phyloP scores from a whole-genome alignment of 208 protist genomes.

The Phytomonas sp. region DNA sequence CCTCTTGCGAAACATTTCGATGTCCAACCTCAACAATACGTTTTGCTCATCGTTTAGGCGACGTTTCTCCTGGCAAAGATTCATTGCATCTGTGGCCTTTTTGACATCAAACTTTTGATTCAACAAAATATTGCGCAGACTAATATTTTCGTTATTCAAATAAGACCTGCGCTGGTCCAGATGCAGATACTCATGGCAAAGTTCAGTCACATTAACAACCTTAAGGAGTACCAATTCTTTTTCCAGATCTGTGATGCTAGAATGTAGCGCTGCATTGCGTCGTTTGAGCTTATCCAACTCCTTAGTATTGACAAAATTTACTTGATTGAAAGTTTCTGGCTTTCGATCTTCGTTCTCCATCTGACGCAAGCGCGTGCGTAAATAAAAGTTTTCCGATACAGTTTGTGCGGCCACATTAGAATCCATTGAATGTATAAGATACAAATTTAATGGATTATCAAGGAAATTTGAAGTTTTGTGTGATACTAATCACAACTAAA shows the following conservation, averaged over 20 bases:
- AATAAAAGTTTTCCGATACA: conserved; percentile 43
- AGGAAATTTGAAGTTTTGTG: conserved; percentile 2
- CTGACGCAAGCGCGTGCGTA: conserved; percentile 35
- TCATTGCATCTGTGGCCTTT: conserved; percentile 38
- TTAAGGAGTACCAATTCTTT: conserved; percentile 42
- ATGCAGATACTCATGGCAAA: conserved; percentile 56
- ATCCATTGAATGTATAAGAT: neutral
- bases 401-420: conserved; percentile 24
- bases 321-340: neutral
- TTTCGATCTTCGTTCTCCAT: conserved; percentile 36
- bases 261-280: conserved; percentile 43
- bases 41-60: conserved; percentile 60
- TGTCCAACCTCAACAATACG: conserved; percentile 43
- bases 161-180: conserved; percentile 50
- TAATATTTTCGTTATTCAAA: conserved; percentile 66
- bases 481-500: neutral
- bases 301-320: conserved; percentile 20
- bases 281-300: conserved; percentile 31
- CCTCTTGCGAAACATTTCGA: conserved; percentile 53
- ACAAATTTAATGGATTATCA: neutral
- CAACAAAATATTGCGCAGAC: conserved; percentile 66
- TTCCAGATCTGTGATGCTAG: conserved; percentile 46
- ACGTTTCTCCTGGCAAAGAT: conserved; percentile 45
- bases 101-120: conserved; percentile 68
- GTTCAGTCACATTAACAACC: conserved; percentile 50